phyloP scores from a whole-genome alignment of 1,139 yeast species.

The Geotrichum bryndzae region DNA sequence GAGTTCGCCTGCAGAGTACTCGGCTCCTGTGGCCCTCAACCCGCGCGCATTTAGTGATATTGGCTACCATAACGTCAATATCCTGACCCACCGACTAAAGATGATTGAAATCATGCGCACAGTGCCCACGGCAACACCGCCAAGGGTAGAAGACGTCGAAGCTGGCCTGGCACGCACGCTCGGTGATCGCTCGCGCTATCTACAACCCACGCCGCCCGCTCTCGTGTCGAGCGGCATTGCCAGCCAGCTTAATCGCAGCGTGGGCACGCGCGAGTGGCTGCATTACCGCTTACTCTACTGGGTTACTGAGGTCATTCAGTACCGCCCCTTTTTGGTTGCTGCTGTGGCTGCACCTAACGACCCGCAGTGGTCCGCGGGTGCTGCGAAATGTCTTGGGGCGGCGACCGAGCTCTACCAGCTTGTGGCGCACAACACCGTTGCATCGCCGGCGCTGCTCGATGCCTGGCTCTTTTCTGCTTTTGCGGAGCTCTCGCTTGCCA shows the following conservation, averaged over 20 bases:
- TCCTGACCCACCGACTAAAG: constrained; percentile 2
- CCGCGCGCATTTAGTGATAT: constrained; percentile 2
- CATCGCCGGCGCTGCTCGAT: not conserved
- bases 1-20: constrained; percentile 7
- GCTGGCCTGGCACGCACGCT: not conserved
- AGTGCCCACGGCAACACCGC: not conserved
- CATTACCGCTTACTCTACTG: constrained; percentile 2
- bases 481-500: not conserved
- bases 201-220: constrained; percentile 3
- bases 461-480: not conserved
- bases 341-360: not conserved
- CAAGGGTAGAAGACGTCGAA: not conserved
- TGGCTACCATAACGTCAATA: not conserved
- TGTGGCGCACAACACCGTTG: not conserved
- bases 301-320: not conserved
- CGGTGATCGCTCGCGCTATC: constrained; percentile 1
- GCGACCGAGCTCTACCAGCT: not conserved
- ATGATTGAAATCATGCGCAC: constrained; percentile 5
- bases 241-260: not conserved
- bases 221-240: constrained; percentile 2
- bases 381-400: not conserved
- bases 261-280: constrained; percentile 1
- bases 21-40: constrained; percentile 9
- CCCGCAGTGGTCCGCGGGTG: not conserved
- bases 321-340: constrained; percentile 2